These are phyloP conservation scores for Echeveria elegans DNA, from an alignment of 164 flowering plant species.

Conservation along the genomic window DNA sequence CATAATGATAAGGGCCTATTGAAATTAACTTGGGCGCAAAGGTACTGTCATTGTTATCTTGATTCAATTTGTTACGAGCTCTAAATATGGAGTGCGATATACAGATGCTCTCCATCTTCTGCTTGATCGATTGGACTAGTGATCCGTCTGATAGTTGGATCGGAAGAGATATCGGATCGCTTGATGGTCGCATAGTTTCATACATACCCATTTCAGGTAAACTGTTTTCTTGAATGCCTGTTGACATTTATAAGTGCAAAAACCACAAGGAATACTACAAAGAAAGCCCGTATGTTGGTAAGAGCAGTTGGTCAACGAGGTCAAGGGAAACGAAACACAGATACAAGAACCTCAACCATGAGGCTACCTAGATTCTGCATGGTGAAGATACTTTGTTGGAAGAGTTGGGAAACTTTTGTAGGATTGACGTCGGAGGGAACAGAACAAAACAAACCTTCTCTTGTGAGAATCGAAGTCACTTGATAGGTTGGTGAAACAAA, in stretches of 20 bases:
- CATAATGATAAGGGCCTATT: constrained; percentile 43
- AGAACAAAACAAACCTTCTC: neutral
- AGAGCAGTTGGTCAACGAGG: too few relatives aligned
- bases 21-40: constrained; percentile 27
- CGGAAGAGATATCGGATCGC: too few relatives aligned
- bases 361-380: too few relatives aligned
- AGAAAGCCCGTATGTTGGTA: too few relatives aligned
- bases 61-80: neutral
- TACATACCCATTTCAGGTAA: neutral
- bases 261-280: neutral
- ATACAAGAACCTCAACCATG: too few relatives aligned
- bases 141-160: neutral
- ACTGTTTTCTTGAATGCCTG: neutral
- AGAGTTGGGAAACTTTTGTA: neutral
- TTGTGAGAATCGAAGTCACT: neutral
- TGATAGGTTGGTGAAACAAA: neutral
- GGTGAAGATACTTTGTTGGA: neutral
- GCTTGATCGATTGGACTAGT: neutral
- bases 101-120: neutral
- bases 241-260: neutral
- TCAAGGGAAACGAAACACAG: too few relatives aligned
- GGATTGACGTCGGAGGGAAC: neutral
- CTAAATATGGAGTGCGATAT: neutral
- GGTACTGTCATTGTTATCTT: neutral
- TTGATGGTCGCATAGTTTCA: neutral